These are phyloP conservation scores for Jamesozyma lodderae DNA, from an alignment of 805 yeast species.

Conservation along the genomic window DNA sequence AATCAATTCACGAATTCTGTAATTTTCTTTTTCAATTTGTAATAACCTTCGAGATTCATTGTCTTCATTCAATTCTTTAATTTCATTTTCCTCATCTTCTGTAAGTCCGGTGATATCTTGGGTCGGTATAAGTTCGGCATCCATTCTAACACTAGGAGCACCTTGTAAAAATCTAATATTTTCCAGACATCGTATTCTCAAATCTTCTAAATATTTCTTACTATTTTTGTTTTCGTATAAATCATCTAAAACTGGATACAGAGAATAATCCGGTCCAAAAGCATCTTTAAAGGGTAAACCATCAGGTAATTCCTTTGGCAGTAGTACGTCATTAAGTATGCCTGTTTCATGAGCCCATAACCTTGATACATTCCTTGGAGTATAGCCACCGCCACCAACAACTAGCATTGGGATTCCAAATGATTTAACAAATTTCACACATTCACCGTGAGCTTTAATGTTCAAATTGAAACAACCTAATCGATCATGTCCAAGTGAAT, in stretches of 20 bases:
- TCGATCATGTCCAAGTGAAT: slow-evolving; percentile 90
- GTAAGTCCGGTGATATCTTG: slow-evolving; percentile 35
- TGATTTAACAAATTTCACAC: slow-evolving; percentile 77
- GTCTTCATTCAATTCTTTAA: slow-evolving; percentile 29
- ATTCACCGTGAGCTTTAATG: slow-evolving; percentile 92
- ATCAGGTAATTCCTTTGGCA: slow-evolving; percentile 69
- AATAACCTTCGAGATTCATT: slow-evolving; percentile 27
- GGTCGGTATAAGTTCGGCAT: slow-evolving; percentile 70
- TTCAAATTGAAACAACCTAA: slow-evolving; percentile 92
- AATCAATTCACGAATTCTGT: slow-evolving; percentile 29
- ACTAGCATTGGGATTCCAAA: slow-evolving; percentile 88
- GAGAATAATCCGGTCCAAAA: slow-evolving; percentile 84
- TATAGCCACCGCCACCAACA: slow-evolving; percentile 97
- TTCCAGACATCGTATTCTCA: slow-evolving; percentile 67
- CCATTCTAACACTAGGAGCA: slow-evolving; percentile 92
- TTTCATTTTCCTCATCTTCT: slow-evolving; percentile 34
- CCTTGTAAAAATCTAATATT: slow-evolving; percentile 73
- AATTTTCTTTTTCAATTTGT: slow-evolving; percentile 34
- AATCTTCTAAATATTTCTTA: slow-evolving; percentile 71
- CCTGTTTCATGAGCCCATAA: slow-evolving; percentile 95
- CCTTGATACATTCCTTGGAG: slow-evolving; percentile 93
- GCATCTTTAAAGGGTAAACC: slow-evolving; percentile 67
- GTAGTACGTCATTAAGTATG: slow-evolving; percentile 65
- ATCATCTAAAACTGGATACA: slow-evolving; percentile 78
- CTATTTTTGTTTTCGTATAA: slow-evolving; percentile 79